Evolutionary conservation across 257 asterid species (phyloP).

Genomic region (Verbascum thapsus): DNA sequence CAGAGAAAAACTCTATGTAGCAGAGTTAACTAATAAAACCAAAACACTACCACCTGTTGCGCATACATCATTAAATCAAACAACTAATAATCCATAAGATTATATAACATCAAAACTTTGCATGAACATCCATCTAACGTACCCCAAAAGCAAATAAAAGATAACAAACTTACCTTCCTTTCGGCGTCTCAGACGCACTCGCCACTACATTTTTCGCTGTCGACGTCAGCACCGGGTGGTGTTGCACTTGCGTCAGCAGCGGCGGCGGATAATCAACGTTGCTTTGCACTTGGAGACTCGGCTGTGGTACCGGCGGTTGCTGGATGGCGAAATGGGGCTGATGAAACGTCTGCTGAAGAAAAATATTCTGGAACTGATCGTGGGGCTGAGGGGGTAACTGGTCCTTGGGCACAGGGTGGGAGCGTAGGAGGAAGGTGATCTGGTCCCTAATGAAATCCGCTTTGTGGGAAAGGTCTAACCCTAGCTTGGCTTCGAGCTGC

Average conservation of each 20-base stretch:
- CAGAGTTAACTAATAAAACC: background rate
- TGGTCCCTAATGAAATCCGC: conserved; percentile 61
- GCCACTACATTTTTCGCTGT: too few species aligned
- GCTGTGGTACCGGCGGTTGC: conserved; percentile 35
- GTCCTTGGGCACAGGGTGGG: conserved; percentile 48
- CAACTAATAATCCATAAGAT: too few species aligned
- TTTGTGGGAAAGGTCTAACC: conserved; percentile 65
- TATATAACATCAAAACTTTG: too few species aligned
- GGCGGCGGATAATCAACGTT: conserved; percentile 32
- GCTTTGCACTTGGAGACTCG: conserved; percentile 35
- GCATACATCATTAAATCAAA: background rate
- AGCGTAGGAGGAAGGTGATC: conserved; percentile 55
- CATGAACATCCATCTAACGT: background rate
- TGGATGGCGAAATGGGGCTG: conserved; percentile 48
- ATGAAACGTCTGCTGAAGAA: conserved; percentile 35
- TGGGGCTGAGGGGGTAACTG: conserved; percentile 41
- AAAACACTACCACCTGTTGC: background rate
- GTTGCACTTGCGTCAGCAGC: conserved; percentile 36
- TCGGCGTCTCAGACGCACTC: conserved; percentile 45
- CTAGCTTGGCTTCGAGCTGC: conserved; percentile 66
- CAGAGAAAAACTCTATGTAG: conserved; percentile 24
- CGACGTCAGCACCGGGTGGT: conserved; percentile 23
- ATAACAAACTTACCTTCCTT: conserved; percentile 53
- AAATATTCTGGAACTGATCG: conserved; percentile 29
- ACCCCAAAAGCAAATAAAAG: conserved; percentile 16